phyloP scores from a whole-genome alignment of 495 filamentous ascomycete genomes.

The Durotheca rogersii region DNA sequence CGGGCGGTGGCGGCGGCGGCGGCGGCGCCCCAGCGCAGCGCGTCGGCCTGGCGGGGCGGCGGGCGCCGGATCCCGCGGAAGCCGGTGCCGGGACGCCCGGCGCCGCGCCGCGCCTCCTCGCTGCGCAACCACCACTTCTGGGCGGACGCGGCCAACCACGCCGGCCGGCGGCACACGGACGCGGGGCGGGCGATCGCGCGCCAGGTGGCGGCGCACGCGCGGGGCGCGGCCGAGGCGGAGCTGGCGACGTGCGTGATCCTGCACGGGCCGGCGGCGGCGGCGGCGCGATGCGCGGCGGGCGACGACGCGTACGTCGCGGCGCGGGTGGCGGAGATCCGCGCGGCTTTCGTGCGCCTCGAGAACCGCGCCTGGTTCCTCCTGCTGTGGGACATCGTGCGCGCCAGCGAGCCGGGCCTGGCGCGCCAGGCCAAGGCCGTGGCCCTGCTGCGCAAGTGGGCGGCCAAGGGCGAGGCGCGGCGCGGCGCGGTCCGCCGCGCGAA shows the following conservation, averaged over 20 bases:
- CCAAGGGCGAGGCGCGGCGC: background rate
- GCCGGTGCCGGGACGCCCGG: background rate
- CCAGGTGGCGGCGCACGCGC: background rate
- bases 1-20: background rate
- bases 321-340: slow-evolving; percentile 54
- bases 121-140: background rate
- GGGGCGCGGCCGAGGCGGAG: background rate
- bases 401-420: background rate
- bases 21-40: background rate
- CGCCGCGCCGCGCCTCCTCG: background rate
- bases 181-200: background rate
- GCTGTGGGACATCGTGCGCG: background rate
- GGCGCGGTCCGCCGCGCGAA: background rate
- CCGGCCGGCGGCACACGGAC: background rate
- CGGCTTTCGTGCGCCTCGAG: background rate
- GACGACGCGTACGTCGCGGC: slow-evolving; percentile 53
- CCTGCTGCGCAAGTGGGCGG: slow-evolving; percentile 6
- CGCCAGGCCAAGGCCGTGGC: background rate
- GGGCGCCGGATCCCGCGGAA: background rate
- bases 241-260: background rate
- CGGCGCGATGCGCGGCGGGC: slow-evolving; percentile 13
- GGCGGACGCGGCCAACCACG: background rate
- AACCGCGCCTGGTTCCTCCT: background rate
- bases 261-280: background rate
- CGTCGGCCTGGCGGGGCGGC: background rate